phyloP scores from a whole-genome alignment of 2,329 filamentous ascomycete species.

The Colletotrichum sp. region DNA sequence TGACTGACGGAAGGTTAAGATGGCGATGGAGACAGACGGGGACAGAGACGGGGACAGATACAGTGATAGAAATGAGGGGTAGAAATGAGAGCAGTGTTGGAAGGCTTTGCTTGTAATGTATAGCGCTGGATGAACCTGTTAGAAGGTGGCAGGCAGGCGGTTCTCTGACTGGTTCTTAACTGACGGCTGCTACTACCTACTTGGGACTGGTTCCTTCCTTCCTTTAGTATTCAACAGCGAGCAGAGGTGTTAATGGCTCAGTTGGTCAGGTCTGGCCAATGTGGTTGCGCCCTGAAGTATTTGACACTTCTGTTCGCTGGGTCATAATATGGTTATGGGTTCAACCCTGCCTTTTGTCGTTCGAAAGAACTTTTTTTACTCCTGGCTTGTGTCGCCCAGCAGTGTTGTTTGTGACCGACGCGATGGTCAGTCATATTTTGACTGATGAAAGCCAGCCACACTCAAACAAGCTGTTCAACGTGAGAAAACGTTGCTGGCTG shows the following conservation, averaged over 20 bases:
- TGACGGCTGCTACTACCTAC: not conserved
- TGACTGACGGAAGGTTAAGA: fast-evolving
- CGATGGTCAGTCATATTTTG: not conserved
- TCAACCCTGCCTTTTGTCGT: not conserved
- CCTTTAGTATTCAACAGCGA: fast-evolving
- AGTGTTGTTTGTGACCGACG: not conserved
- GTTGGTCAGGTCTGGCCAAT: not conserved
- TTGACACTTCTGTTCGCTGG: not conserved
- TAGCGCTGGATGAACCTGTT: not conserved
- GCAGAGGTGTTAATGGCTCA: not conserved
- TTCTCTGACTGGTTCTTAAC: fast-evolving
- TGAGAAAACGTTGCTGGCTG: not conserved
- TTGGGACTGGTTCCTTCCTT: fast-evolving
- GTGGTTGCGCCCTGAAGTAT: not conserved
- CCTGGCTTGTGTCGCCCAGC: not conserved
- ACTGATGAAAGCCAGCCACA: not conserved
- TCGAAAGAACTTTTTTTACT: not conserved
- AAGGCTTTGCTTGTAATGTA: not conserved
- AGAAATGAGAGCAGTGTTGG: not conserved
- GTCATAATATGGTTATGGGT: not conserved
- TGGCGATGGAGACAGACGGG: too few species aligned
- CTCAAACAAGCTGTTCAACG: not conserved
- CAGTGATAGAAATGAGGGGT: not conserved
- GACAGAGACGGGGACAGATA: not conserved
- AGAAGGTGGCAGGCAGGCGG: not conserved